These are phyloP conservation scores for Phascolomyces articulosus DNA, from an alignment of 371 early-diverging fungal species.

Conservation along the genomic window DNA sequence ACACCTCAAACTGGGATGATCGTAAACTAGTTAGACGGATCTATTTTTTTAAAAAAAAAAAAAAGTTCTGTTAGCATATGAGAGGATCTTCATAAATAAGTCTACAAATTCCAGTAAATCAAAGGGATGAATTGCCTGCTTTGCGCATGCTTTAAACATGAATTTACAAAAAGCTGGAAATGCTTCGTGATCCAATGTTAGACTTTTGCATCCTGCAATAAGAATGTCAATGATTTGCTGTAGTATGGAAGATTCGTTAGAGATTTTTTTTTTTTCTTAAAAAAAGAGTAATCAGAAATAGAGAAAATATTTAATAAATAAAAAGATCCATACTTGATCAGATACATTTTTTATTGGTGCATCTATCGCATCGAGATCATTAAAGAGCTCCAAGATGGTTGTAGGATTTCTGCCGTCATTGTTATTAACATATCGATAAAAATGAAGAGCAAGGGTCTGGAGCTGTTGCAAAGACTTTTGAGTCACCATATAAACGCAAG, in stretches of 20 bases:
- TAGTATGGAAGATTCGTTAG: neutral
- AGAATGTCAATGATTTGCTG: constrained; percentile 52
- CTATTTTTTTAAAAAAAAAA: constrained; percentile 14
- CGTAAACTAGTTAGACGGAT: constrained; percentile 38
- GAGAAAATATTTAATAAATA: neutral
- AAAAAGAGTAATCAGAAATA: neutral
- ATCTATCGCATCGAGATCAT: constrained; percentile 10
- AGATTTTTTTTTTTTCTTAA: neutral
- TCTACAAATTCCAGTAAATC: too few relatives aligned
- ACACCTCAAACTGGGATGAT: constrained; percentile 34
- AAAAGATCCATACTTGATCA: constrained; percentile 15
- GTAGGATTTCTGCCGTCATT: neutral
- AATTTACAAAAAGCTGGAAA: constrained; percentile 49
- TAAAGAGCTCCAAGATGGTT: constrained; percentile 5
- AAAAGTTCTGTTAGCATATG: neutral
- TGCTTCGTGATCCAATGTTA: constrained; percentile 26
- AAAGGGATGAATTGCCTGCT: constrained; percentile 31
- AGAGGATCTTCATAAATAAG: neutral
- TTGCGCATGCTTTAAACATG: constrained; percentile 45
- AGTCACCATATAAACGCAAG: constrained; percentile 2
- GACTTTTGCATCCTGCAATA: constrained; percentile 37
- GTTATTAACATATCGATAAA: neutral
- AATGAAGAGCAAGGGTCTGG: constrained; percentile 12
- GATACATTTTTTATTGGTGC: constrained; percentile 16
- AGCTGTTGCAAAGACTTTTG: constrained; percentile 13